phyloP scores from a whole-genome alignment of 192 early-diverging fungal species.

The Irineochytrium annulatum region DNA sequence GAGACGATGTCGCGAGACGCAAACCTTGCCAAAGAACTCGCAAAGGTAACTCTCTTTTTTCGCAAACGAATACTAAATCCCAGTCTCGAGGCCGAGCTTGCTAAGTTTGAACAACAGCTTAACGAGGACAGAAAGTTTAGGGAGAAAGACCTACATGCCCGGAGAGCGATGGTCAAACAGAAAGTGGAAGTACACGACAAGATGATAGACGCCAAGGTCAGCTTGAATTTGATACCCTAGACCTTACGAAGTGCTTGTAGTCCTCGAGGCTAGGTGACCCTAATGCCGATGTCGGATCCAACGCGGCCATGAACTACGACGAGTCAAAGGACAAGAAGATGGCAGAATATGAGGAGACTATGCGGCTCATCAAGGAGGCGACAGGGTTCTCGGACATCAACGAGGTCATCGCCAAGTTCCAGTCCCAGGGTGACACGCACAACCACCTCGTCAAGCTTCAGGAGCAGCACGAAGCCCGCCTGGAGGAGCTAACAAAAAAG shows the following conservation, averaged over 20 bases:
- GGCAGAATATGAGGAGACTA: slow-evolving; percentile 55
- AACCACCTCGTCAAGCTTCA: slow-evolving; percentile 34
- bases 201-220: not conserved
- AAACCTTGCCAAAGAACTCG: slow-evolving; percentile 59
- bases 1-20: slow-evolving; percentile 61
- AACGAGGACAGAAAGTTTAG: slow-evolving; percentile 40
- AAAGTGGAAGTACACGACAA: slow-evolving; percentile 33
- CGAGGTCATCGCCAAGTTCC: slow-evolving; percentile 54
- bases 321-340: slow-evolving; percentile 49
- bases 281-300: slow-evolving; percentile 23
- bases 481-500: slow-evolving; percentile 41
- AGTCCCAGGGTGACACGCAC: slow-evolving; percentile 48
- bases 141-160: slow-evolving; percentile 30
- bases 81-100: slow-evolving; percentile 23
- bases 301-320: slow-evolving; percentile 34
- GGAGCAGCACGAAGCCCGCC: slow-evolving; percentile 29
- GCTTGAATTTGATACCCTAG: too few species aligned
- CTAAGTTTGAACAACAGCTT: slow-evolving; percentile 34
- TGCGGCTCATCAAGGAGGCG: slow-evolving; percentile 60
- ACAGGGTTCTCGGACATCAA: slow-evolving; percentile 54
- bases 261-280: slow-evolving; percentile 39
- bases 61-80: not conserved
- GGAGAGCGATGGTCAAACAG: slow-evolving; percentile 30
- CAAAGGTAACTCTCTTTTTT: slow-evolving; percentile 45
- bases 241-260: too few species aligned